Evolutionary conservation across 768 basidiomycete species (phyloP).

Genomic region (Boletus eberwhitei): DNA sequence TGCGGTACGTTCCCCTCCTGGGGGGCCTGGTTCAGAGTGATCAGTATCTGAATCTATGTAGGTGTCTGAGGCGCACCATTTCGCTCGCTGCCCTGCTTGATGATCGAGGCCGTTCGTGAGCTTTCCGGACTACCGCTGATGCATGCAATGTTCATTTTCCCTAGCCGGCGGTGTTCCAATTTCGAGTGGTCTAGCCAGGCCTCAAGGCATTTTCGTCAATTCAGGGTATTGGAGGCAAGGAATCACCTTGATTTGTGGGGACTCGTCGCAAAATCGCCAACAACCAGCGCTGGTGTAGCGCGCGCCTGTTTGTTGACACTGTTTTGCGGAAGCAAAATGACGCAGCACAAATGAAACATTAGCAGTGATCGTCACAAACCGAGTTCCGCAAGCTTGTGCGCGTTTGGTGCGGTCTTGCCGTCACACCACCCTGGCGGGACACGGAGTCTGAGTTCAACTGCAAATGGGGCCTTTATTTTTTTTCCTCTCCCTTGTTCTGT

Average conservation of each 20-base stretch:
- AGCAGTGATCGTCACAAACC: constrained; percentile 12
- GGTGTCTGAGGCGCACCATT: constrained; percentile 2
- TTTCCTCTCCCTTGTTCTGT: not conserved
- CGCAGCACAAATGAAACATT: constrained; percentile 6
- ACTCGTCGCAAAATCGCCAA: not conserved
- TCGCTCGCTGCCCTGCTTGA: not conserved
- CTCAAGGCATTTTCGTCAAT: not conserved
- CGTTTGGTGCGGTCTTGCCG: constrained; percentile 29
- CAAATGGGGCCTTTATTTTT: constrained; percentile 14
- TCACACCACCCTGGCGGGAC: constrained; percentile 22
- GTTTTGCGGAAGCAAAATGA: constrained; percentile 18
- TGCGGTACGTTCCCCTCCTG: constrained; percentile 1
- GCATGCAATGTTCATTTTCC: not conserved
- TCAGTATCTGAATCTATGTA: constrained; percentile 1
- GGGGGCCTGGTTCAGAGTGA: not conserved
- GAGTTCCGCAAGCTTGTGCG: constrained; percentile 18
- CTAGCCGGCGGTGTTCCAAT: constrained; percentile 14
- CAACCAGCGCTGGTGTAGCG: not conserved
- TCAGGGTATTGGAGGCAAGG: not conserved
- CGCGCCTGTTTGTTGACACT: not conserved
- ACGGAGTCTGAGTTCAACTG: constrained; percentile 17
- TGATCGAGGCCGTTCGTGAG: not conserved
- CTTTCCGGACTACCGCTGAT: not conserved
- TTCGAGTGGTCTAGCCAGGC: constrained; percentile 4
- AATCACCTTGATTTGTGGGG: constrained; percentile 4